phyloP scores from a whole-genome alignment of 2,329 filamentous ascomycete species.

The Tolypocladium tundrense region DNA sequence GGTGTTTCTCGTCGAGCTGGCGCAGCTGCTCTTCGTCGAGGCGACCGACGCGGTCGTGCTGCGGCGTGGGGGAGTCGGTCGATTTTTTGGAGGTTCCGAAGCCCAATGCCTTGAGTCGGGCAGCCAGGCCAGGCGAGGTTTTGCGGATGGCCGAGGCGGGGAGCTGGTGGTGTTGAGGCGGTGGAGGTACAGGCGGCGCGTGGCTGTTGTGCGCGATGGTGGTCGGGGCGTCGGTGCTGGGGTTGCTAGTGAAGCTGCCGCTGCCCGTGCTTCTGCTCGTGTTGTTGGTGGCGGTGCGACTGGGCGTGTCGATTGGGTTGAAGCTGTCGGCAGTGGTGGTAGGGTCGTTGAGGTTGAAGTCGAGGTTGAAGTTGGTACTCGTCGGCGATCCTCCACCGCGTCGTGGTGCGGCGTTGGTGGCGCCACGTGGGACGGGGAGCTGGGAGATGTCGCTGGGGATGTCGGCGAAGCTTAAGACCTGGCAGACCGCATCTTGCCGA shows the following conservation, averaged over 20 bases:
- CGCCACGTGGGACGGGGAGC: slow-evolving; percentile 17
- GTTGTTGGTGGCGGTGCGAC: slow-evolving; percentile 3
- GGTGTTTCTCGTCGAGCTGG: slow-evolving; percentile 58
- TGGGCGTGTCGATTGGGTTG: slow-evolving; percentile 3
- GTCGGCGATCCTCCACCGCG: neutral
- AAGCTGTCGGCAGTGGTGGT: neutral
- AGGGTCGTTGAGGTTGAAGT: neutral
- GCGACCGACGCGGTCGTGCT: slow-evolving; percentile 48
- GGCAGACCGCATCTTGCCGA: slow-evolving; percentile 7
- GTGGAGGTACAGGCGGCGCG: slow-evolving; percentile 4
- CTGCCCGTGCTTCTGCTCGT: slow-evolving; percentile 2
- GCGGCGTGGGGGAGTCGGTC: slow-evolving; percentile 13
- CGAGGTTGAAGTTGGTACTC: slow-evolving; percentile 5
- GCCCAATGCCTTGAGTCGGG: slow-evolving; percentile 54
- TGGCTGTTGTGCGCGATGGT: slow-evolving; percentile 2
- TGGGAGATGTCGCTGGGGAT: slow-evolving; percentile 15
- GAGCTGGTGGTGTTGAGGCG: slow-evolving; percentile 11
- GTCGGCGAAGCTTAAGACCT: slow-evolving; percentile 18
- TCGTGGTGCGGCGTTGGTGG: slow-evolving; percentile 13
- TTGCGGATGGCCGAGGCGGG: slow-evolving; percentile 34
- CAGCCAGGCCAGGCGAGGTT: slow-evolving; percentile 54
- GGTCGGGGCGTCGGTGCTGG: neutral
- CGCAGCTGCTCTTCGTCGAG: slow-evolving; percentile 61
- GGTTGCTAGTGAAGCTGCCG: neutral
- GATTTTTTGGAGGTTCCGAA: slow-evolving; percentile 38